phyloP scores from a whole-genome alignment of 495 filamentous ascomycete species.

The Aspergillus taichungensis region DNA sequence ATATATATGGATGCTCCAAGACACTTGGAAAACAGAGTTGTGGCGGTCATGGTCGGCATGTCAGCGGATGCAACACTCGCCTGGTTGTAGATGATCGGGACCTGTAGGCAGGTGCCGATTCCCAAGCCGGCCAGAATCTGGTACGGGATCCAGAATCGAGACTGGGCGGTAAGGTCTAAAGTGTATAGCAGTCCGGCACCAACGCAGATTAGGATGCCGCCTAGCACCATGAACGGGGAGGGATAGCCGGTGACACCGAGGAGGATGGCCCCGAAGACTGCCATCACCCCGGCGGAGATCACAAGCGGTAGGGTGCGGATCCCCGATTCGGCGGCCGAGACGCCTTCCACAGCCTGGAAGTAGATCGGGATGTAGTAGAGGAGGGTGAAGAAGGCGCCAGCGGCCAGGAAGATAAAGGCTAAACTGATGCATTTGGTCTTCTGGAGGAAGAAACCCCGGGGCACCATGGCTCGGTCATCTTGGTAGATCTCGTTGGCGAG shows the following conservation, averaged over 20 bases:
- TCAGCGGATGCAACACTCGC: constrained; percentile 47
- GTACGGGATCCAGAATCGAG: constrained; percentile 56
- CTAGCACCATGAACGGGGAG: neutral
- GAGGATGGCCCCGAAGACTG: neutral
- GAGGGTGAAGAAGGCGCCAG: no score
- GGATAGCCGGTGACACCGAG: neutral
- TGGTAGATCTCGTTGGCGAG: no score
- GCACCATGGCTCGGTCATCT: no score
- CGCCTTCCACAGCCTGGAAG: neutral
- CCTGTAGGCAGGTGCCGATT: constrained; percentile 50
- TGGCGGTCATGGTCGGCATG: constrained; percentile 44
- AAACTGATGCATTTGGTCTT: no score
- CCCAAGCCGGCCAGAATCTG: constrained; percentile 55
- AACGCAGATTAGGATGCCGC: constrained; percentile 33
- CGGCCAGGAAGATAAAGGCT: no score
- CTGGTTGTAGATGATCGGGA: constrained; percentile 49
- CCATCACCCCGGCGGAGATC: neutral
- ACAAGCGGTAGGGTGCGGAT: neutral
- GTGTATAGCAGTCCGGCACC: constrained; percentile 58
- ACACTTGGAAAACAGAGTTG: constrained; percentile 54
- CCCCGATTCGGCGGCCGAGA: neutral
- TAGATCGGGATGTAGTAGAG: no score
- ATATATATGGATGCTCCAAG: constrained; percentile 54
- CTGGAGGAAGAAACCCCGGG: no score
- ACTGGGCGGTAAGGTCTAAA: constrained; percentile 34